Evolutionary conservation across 345 rosid genomes (phyloP).

Genomic region (Moricandia moricandioides): DNA sequence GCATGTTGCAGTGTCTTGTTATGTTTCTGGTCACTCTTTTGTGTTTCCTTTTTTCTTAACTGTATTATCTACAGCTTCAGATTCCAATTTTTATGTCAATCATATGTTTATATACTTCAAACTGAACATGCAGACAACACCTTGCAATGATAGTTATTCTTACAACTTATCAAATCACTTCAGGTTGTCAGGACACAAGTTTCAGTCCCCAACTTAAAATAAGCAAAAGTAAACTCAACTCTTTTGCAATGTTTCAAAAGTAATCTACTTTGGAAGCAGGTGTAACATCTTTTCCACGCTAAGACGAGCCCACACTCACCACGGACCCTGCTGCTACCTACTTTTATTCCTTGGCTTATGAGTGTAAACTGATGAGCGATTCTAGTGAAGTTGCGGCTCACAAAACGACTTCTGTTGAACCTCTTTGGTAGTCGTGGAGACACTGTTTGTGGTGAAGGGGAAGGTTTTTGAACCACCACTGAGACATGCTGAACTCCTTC

Average conservation of each 20-base stretch:
- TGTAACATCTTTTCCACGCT: slow-evolving; percentile 61
- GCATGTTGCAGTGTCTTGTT: not conserved
- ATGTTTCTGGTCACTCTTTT: not conserved
- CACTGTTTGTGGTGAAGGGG: slow-evolving; percentile 35
- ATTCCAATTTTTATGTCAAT: not conserved
- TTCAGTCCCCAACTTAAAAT: not conserved
- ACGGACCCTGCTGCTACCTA: slow-evolving; percentile 73
- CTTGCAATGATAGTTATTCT: not conserved
- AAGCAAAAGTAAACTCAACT: not conserved
- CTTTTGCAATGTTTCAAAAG: slow-evolving; percentile 18
- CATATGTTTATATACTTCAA: not conserved
- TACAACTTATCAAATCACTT: not conserved
- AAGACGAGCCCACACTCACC: slow-evolving; percentile 91
- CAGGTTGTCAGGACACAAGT: slow-evolving; percentile 11
- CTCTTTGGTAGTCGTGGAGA: slow-evolving; percentile 34
- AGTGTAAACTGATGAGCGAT: slow-evolving; percentile 86
- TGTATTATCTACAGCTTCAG: not conserved
- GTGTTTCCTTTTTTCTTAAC: not conserved
- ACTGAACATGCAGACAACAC: too few relatives aligned
- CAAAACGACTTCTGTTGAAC: slow-evolving; percentile 49
- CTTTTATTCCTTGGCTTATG: slow-evolving; percentile 78
- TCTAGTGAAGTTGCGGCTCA: slow-evolving; percentile 68
- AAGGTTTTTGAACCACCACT: slow-evolving; percentile 42
- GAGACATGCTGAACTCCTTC: slow-evolving; percentile 75
- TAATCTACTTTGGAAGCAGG: slow-evolving; percentile 24